Percentiles rank a stretch among this genome's conserved stretches.
These are phyloP conservation scores for Silene uniflora DNA, from an alignment of 148 eudicot genomes.

Conservation along the genomic window DNA sequence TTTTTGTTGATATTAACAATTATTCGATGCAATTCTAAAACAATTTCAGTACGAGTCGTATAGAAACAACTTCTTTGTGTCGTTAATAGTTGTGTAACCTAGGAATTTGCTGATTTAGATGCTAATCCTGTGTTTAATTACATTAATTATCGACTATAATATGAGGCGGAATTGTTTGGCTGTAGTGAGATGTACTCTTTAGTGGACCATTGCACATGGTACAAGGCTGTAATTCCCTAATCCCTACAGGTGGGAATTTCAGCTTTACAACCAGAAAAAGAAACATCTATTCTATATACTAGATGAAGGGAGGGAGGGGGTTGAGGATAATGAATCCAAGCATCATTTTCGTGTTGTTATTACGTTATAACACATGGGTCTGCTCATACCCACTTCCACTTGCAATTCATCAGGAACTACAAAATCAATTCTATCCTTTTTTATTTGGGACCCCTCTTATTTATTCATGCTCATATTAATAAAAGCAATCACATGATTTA, in stretches of 20 bases:
- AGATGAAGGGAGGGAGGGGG: background rate
- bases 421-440: background rate
- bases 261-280: conserved; percentile 3
- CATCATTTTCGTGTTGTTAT: background rate
- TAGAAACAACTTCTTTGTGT: too few relatives aligned
- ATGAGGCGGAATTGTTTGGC: too few relatives aligned
- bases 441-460: background rate
- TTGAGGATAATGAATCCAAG: background rate
- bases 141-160: too few relatives aligned
- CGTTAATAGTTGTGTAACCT: too few relatives aligned
- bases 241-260: background rate
- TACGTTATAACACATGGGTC: conserved; percentile 8
- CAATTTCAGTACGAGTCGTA: too few relatives aligned
- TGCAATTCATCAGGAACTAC: background rate
- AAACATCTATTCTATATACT: too few relatives aligned
- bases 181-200: background rate
- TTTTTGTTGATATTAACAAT: too few relatives aligned
- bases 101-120: too few relatives aligned
- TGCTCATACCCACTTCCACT: background rate
- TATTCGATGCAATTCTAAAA: too few relatives aligned
- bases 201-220: conserved; percentile 7
- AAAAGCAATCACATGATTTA: conserved; percentile 6
- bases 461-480: background rate
- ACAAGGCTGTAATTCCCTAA: too few relatives aligned
- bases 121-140: too few relatives aligned